Base-by-base conservation (phyloP, 2,329 filamentous ascomycete genomes). In the Aureobasidium pullulans region DNA sequence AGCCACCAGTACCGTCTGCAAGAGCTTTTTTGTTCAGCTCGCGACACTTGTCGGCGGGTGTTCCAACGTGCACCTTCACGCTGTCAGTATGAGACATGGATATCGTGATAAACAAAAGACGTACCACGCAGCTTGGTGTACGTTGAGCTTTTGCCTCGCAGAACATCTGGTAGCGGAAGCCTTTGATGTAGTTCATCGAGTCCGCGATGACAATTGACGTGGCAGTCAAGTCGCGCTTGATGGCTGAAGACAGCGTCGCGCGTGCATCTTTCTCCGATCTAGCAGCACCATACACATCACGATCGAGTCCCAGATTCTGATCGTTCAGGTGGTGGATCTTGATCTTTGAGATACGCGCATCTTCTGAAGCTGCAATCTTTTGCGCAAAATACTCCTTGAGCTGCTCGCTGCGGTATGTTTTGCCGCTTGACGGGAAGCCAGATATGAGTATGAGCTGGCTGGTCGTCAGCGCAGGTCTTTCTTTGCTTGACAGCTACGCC, bases 131-230 rank as follows among this genome's bases (percentile, higher is more conserved):
- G 72, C 83, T 88, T 3, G 87, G 83, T 3, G 89, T 94, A 63
- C 85, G 77, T 57, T 89, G 76, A 49, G 89, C 89, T 73, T 94
- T 94, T 39, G 89, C 84, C 74, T 94, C 89, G 75, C 89, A 93
- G 72, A 87, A 87, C 23, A 95, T 77, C 77, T 95, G 89, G 71
- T 95, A 95, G 50, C 90, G 81, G 83, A 89, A 94, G 39, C 89
- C 90, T 72, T 94, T 94, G 75, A 95, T 95, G 74, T 94, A 95
- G 73, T 94, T 94, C 62, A 89, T 76, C 1, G 86, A 85, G 70
- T 95, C 89, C 15, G 90, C 82, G 48, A 95, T 83, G 56, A 94
- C 88, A 60, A 95, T 84, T 68, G 90, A 87, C 67, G 84, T 84
- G 60, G 84, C 81, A 62, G 82, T 84, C 32, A 95, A 79, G 50